Evolutionary conservation across 257 asterid genomes (phyloP), one percentile per base, ranked within the genome.

Genomic region (Petrea volubilis): DNA sequence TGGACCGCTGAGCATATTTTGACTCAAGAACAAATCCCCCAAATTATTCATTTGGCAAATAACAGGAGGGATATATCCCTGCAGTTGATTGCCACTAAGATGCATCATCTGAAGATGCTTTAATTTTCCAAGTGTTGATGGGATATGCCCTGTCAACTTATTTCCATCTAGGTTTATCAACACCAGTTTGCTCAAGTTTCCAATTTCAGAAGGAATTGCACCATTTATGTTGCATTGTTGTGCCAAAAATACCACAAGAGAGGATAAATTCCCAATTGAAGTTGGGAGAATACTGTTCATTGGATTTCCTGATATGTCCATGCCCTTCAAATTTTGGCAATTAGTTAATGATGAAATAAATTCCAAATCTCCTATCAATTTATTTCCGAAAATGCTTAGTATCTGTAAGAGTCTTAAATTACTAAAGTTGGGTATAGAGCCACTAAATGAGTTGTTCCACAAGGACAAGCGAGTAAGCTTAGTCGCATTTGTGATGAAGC

Each of bases 401-500:
- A 0, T 0, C 7, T 25, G 40, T 55, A 80, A 38, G 47, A 41
- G 72, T 70, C 44, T 47, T n/a, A 79, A 59, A 63, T 77, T 49
- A 9, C 85, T 76, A 25, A 78, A 75, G n/a, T 67, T 21, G 0
- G 88, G 88, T 1, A 86, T 12, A 7, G 52, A 29, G 40, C 88
- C 87, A 21, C 21, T 58, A 24, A 86, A 66, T 2, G 63, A 46
- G 77, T 81, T 86, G 0, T 0, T 1, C 12, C 6, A 3, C 80
- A 86, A 5, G 23, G 12, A 18, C 7, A 86, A 8, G 10, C 14
- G 0, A 8, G 25, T 13, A 21, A 85, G 80, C 28, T 73, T 68
- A 21, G 91, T 71, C 34, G 81, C 77, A 73, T 80, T 85, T 1
- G 38, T 33, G 38, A 33, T 33, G 2, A 0, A 33, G 38, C 38